These are phyloP conservation scores for Thozetella sp. DNA, from an alignment of 495 filamentous ascomycete genomes.

Conservation along the genomic window DNA sequence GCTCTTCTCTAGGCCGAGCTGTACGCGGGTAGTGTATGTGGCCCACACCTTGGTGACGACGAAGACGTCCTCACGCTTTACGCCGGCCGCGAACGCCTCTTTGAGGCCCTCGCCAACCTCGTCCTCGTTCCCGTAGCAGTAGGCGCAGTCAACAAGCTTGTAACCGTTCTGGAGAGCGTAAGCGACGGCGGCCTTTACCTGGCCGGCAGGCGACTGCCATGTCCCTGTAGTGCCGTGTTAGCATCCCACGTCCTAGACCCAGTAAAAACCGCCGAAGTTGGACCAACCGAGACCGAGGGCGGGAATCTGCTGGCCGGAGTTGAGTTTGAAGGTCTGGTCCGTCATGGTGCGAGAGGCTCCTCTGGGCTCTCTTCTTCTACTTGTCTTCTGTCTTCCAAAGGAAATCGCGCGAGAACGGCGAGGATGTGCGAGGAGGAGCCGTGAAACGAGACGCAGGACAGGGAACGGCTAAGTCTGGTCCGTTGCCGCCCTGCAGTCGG, in stretches of 20 bases:
- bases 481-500: background rate
- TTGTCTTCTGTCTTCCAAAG: background rate
- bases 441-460: background rate
- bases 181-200: slow-evolving; percentile 54
- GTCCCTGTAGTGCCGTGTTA: slow-evolving; percentile 48
- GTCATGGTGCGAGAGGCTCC: slow-evolving; percentile 34
- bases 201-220: slow-evolving; percentile 73
- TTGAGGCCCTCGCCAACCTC: slow-evolving; percentile 56
- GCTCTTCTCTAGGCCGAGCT: slow-evolving; percentile 69
- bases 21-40: slow-evolving; percentile 70
- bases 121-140: slow-evolving; percentile 63
- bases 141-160: slow-evolving; percentile 60
- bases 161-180: slow-evolving; percentile 65
- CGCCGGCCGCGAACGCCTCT: slow-evolving; percentile 66
- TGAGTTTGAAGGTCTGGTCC: slow-evolving; percentile 65
- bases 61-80: slow-evolving; percentile 79
- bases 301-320: slow-evolving; percentile 76
- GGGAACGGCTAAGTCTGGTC: background rate
- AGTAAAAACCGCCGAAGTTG: background rate
- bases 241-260: background rate
- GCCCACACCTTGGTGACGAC: slow-evolving; percentile 85
- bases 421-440: too few species aligned
- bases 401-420: too few species aligned
- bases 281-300: slow-evolving; percentile 71
- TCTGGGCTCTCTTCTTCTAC: slow-evolving; percentile 1